Evolutionary conservation across 169 alveolate genomes (phyloP), one percentile per base, ranked within the genome.

Genomic region (Cryptosporidium ryanae): DNA sequence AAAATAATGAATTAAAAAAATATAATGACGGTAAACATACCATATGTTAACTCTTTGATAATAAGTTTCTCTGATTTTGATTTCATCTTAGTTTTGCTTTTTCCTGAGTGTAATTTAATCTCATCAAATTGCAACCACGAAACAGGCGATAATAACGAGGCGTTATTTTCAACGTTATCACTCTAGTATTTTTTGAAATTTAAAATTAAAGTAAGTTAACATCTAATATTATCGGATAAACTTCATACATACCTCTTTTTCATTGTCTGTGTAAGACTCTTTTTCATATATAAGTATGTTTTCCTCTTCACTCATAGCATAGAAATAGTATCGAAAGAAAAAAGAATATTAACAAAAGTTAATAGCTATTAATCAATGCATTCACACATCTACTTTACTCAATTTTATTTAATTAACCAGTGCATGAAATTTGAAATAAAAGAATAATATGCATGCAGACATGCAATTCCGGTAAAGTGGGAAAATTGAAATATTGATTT

Each of bases 81-180:
- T 38, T 23, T 32, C 13, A 0, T 31, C 6, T 61, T 31, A 10
- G 13, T 61, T 25, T 18, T 46, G 13, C 13, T 21, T 54, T 54
- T 54, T 2, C 15, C 82, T 5, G 68, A 44, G 25, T 23, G 38
- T 2, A 76, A 25, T 46, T 46, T 76, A 13, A 54, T 43, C 34
- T 76, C 87, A 25, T 76, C 87, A 55, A 76, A 34, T 59, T 76
- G 87, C 4, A 76, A 64, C 87, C 87, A 76, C n/a, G 87, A 76
- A 21, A 76, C 87, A 21, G 87, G 87, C 0, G 87, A 76, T 59
- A 76, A 46, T n/a, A 61, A 44, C 43, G 87, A 54, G 59, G 63
- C 34, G 15, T 57, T 76, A 76, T 70, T 61, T 59, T 76, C 87
- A 8, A 23, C 31, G 21, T 61, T 27, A 17, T 48, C 17, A 15